A percentile compares a stretch with the other conserved stretches of the same genome.
Conservation (phyloP, 306 rosid species). For the Abrus pulchellus region DNA sequence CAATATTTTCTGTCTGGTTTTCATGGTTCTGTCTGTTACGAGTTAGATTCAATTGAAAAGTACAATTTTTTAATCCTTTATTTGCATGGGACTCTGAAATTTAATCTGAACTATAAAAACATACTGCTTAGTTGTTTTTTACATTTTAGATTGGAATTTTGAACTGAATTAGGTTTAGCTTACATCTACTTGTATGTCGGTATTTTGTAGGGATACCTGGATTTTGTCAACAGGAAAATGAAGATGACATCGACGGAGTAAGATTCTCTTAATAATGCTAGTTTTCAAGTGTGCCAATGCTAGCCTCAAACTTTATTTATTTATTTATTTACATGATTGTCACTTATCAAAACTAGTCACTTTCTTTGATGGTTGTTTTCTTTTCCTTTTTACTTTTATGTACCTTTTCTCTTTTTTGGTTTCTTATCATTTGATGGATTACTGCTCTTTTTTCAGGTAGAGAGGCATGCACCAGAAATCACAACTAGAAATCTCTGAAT, state of each 20-base stretch:
- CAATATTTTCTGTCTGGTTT: conserved; percentile 24
- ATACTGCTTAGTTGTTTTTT: neutral
- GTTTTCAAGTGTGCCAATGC: conserved; percentile 44
- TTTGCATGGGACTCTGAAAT: conserved; percentile 22
- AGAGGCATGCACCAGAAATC: too few relatives aligned
- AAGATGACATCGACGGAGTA: conserved; percentile 42
- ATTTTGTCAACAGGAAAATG: conserved; percentile 69
- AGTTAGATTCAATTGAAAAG: neutral
- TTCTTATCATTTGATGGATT: conserved; percentile 32
- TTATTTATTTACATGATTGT: neutral
- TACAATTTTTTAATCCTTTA: neutral
- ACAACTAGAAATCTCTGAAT: neutral
- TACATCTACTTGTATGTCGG: conserved; percentile 22
- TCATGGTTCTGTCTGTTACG: conserved; percentile 11
- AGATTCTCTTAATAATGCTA: conserved; percentile 40
- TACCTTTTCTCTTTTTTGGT: conserved; percentile 12
- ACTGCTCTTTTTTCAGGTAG: conserved; percentile 35
- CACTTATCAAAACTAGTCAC: conserved; percentile 21
- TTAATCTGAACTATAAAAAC: conserved; percentile 17
- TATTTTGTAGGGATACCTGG: conserved; percentile 78
- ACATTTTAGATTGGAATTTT: conserved; percentile 21
- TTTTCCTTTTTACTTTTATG: conserved; percentile 26
- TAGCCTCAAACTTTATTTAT: conserved; percentile 36
- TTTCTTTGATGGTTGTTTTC: neutral
- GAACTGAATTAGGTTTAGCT: neutral